Evolutionary conservation across 441 rosid genomes (phyloP).

Genomic region (Syzygium syzygioides): DNA sequence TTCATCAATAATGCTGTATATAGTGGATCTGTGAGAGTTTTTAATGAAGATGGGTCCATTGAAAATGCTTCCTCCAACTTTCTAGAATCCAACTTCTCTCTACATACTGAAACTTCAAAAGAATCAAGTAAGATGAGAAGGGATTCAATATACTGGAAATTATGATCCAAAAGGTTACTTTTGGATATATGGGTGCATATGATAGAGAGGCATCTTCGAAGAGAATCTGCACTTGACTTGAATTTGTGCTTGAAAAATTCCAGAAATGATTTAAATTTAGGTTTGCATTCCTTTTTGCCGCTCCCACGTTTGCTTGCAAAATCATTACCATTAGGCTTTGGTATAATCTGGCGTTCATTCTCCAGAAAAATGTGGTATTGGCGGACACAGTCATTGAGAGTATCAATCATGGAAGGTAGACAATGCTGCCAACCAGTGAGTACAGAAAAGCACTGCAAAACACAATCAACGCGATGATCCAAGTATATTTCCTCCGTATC

Average conservation of each 20-base stretch:
- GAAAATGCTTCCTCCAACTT: slow-evolving; percentile 19
- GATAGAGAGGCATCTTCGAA: slow-evolving; percentile 17
- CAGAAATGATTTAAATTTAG: slow-evolving; percentile 14
- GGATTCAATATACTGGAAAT: not conserved
- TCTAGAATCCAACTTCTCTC: slow-evolving; percentile 9
- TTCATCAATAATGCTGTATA: not conserved
- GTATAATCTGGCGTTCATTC: slow-evolving; percentile 2
- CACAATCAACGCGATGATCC: slow-evolving; percentile 28
- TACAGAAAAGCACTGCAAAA: slow-evolving; percentile 22
- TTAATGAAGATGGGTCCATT: not conserved
- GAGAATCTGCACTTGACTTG: not conserved
- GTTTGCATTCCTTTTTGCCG: not conserved
- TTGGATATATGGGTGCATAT: slow-evolving; percentile 24
- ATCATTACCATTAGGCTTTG: not conserved
- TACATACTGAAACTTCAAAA: slow-evolving; percentile 10
- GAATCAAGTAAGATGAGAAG: slow-evolving; percentile 22
- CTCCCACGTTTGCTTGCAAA: not conserved
- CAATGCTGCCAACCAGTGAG: slow-evolving; percentile 19
- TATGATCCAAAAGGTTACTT: not conserved
- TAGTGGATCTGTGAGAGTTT: not conserved
- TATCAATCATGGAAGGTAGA: slow-evolving; percentile 15
- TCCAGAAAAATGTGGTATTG: slow-evolving; percentile 10
- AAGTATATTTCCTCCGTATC: slow-evolving; percentile 28
- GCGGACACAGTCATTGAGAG: slow-evolving; percentile 18
- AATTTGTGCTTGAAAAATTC: slow-evolving; percentile 25